Conservation (phyloP, 2,329 filamentous ascomycete genomes). For the Seiridium unicorne region DNA sequence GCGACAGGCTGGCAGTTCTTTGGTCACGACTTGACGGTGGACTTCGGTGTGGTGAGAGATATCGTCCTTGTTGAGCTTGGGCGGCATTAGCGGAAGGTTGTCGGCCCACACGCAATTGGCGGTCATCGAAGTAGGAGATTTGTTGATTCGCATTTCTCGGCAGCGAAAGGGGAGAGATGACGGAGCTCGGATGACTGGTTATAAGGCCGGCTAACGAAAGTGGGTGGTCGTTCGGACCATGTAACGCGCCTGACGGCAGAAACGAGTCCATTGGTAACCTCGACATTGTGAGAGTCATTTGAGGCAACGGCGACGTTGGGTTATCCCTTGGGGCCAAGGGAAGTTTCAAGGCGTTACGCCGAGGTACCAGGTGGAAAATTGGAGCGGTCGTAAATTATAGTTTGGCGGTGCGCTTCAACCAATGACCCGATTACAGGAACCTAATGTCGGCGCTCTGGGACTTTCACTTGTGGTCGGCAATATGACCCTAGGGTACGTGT, state of each 20-base stretch:
- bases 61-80: constrained; percentile 16
- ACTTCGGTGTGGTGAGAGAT: constrained; percentile 22
- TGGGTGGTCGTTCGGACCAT: constrained; percentile 29
- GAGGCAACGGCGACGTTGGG: constrained; percentile 4
- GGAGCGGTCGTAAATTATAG: not conserved
- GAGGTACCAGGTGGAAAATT: not conserved
- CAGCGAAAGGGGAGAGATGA: constrained; percentile 39
- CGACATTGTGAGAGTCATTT: constrained; percentile 36
- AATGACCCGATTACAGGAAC: not conserved
- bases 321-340: not conserved
- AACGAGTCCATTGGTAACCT: constrained; percentile 41
- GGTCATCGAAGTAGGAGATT: constrained; percentile 34
- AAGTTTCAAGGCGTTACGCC: not conserved
- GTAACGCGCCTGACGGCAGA: constrained; percentile 35
- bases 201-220: constrained; percentile 16
- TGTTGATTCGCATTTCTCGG: constrained; percentile 33
- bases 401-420: not conserved
- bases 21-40: constrained; percentile 18
- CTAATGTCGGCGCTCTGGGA: not conserved
- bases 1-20: constrained; percentile 30
- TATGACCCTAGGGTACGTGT: not conserved
- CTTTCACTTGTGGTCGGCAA: no score
- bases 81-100: constrained; percentile 19
- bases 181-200: constrained; percentile 29
- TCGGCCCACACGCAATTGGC: constrained; percentile 18